These are phyloP conservation scores for Ceratobasidium sp. DNA, from an alignment of 1,284 basidiomycete genomes.

Conservation along the genomic window DNA sequence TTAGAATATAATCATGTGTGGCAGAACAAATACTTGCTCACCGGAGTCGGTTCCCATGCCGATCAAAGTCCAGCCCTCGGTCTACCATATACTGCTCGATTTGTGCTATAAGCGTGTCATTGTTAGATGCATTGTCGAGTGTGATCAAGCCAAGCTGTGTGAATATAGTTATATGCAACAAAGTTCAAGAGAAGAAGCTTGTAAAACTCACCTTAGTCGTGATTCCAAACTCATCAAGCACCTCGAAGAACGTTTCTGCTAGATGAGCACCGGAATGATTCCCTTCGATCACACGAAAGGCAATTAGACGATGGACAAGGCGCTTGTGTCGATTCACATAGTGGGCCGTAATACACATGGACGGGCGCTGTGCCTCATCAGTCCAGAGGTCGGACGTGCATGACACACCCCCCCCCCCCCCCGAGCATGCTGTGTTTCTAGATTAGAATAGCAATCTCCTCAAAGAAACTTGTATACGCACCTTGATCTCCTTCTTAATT, in stretches of 20 bases:
- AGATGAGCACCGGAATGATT: slow-evolving; percentile 32
- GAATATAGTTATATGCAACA: too few species aligned
- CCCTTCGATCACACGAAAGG: slow-evolving; percentile 42
- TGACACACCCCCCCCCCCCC: slow-evolving; percentile 20
- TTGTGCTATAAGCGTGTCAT: slow-evolving; percentile 27
- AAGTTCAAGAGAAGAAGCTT: background rate
- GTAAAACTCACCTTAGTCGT: slow-evolving; percentile 22
- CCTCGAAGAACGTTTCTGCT: slow-evolving; percentile 29
- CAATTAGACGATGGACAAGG: slow-evolving; percentile 26
- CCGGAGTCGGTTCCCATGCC: slow-evolving; percentile 25
- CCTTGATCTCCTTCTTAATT: slow-evolving; percentile 41
- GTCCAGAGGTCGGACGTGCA: slow-evolving; percentile 49
- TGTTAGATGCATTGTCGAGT: slow-evolving; percentile 47
- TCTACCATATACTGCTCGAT: slow-evolving; percentile 12
- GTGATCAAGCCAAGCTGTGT: slow-evolving; percentile 45
- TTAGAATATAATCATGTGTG: background rate
- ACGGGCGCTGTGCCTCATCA: slow-evolving; percentile 16
- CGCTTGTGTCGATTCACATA: slow-evolving; percentile 14
- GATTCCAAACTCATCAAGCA: slow-evolving; percentile 31
- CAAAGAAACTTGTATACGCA: background rate
- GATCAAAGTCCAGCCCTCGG: slow-evolving; percentile 8
- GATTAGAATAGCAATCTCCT: background rate
- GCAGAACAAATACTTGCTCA: background rate
- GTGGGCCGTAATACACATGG: slow-evolving; percentile 48
- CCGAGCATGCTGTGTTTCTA: too few species aligned